Percentiles rank a stretch among this genome's conserved stretches.
phyloP scores from a whole-genome alignment of 495 filamentous ascomycete species.

The Bacidia rubella region DNA sequence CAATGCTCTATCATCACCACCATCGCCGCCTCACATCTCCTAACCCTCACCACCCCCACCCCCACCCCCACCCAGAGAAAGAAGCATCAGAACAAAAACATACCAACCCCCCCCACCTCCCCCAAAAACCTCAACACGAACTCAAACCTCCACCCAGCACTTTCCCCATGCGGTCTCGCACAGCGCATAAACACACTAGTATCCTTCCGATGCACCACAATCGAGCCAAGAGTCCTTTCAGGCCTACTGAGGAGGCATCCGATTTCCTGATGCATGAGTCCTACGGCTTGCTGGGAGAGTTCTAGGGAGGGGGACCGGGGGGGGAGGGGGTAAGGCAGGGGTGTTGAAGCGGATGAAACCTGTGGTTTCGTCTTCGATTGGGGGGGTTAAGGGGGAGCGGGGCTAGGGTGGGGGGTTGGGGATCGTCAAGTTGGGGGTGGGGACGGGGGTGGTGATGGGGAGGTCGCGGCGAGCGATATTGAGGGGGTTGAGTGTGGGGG shows the following conservation, averaged over 20 bases:
- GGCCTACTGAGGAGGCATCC: neutral
- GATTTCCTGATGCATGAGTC: neutral
- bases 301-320: neutral
- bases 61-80: neutral
- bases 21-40: neutral
- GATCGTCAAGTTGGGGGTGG: neutral
- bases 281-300: neutral
- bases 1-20: neutral
- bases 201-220: neutral
- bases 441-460: neutral
- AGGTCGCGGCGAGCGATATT: neutral
- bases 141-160: neutral
- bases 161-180: neutral
- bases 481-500: neutral
- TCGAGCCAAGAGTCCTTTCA: neutral
- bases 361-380: no score
- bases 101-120: neutral
- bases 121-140: neutral
- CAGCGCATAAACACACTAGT: neutral
- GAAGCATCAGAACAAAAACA: neutral
- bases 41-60: neutral
- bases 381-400: neutral
- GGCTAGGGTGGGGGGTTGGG: neutral
- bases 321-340: neutral
- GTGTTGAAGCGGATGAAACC: no score